phyloP scores from a whole-genome alignment of 2,329 filamentous ascomycete species.

The Parasarocladium wereldwijsianum region DNA sequence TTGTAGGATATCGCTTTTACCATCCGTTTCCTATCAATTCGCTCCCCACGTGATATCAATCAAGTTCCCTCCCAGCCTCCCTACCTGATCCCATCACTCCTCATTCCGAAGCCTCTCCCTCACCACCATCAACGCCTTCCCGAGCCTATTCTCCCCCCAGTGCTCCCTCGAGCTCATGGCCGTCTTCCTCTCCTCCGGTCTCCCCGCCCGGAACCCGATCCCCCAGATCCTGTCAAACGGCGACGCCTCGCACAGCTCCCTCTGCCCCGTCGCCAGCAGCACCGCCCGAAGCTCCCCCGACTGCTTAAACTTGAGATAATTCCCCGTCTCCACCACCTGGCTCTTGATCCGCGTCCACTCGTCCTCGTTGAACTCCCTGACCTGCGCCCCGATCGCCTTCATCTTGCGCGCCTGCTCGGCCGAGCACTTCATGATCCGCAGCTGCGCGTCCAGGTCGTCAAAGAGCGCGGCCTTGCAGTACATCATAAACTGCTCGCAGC shows the following conservation, averaged over 20 bases:
- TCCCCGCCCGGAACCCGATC: conserved; percentile 13
- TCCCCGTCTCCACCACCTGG: conserved; percentile 16
- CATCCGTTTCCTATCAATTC: too few relatives aligned
- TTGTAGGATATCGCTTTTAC: too few relatives aligned
- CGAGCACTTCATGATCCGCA: conserved; percentile 10
- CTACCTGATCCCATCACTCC: too few relatives aligned
- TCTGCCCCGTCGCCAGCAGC: conserved; percentile 16
- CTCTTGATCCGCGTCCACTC: conserved; percentile 18
- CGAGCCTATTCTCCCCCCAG: conserved; percentile 18
- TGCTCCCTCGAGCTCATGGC: conserved; percentile 12
- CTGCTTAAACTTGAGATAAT: conserved; percentile 18
- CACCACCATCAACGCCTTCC: conserved; percentile 14
- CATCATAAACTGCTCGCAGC: conserved; percentile 27
- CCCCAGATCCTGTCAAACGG: conserved; percentile 18
- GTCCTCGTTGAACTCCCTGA: conserved; percentile 12
- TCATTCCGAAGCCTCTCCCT: conserved; percentile 1
- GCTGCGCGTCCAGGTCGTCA: conserved; percentile 12
- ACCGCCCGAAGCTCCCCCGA: conserved; percentile 13
- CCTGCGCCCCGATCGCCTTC: conserved; percentile 14
- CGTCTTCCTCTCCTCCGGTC: conserved; percentile 9
- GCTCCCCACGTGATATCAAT: too few relatives aligned
- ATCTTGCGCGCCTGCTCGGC: conserved; percentile 14
- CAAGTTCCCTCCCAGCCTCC: too few relatives aligned
- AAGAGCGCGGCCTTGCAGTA: conserved; percentile 24
- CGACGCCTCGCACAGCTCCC: conserved; percentile 16